Evolutionary conservation across 768 basidiomycete species (phyloP), one percentile per base, ranked within the genome.

Genomic region (Lactifluus pinguis): DNA sequence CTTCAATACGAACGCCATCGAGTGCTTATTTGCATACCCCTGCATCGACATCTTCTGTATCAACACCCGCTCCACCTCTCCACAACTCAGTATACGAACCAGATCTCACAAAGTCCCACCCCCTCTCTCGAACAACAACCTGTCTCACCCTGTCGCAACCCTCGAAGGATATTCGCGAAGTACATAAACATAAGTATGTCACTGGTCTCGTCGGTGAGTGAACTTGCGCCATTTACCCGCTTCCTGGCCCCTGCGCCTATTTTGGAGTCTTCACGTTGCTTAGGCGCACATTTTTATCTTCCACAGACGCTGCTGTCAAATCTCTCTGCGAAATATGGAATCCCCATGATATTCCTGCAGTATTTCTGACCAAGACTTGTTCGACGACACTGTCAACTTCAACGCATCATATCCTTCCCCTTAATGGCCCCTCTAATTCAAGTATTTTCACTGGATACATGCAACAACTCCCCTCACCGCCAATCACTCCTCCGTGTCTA

Each of bases 291-390:
- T 41, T 49, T 50, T 38, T 25, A 25, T 25, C 34, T 47, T 36
- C 42, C 42, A 42, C 25, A 91, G 89, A 91, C 76, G 85, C 88
- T 81, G 83, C 89, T 42, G 83, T 90, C 61, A 86, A 84, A 68
- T 84, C 83, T 4, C 72, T 92, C 57, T 83, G 80, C 69, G 87
- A 91, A 65, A 86, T 89, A 72, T 92, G 89, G 89, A 84, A 79
- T 41, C 83, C 84, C 1, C 83, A 89, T 68, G 83, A 88, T 67
- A 85, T 91, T 30, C 88, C 89, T 1, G 51, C 68, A 29, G 78
- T 80, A 15, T 89, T 83, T 69, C 70, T 66, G 76, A 32, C 69
- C 71, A 34, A 72, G 71, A 6, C 69, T 67, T 53, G 61, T 74
- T 66, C 64, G 50, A n/a, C 59, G 48, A 47, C 62, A 2, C 21